Base-by-base conservation (phyloP, 169 alveolate species). In the Eimeria sp. region DNA sequence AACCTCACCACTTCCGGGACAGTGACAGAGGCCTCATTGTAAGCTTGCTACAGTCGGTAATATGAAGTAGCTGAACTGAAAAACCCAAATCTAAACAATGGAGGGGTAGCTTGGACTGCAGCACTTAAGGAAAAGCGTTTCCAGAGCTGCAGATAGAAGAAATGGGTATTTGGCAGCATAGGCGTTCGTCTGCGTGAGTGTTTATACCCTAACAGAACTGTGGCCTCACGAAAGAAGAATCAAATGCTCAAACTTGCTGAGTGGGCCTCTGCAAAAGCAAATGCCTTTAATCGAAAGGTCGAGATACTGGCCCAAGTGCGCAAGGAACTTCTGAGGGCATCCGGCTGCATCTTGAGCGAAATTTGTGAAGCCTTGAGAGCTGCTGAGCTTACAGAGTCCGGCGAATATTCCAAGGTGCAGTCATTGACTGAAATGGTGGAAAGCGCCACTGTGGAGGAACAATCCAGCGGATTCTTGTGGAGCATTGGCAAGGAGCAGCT, bases 401-500 rank as follows among this genome's bases (percentile, higher is more conserved):
- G 65, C 25, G 82, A 61, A 72, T 49, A 9, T n/a, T 13, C 25
- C 27, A 22, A 57, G 30, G 93, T 49, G 43, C 72, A 87, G 82
- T 18, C 83, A 22, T 45, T 87, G 61, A 18, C 54, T 22, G 25
- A 63, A 27, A 16, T 40, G 40, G 82, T 87, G 54, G 75, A 87
- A 30, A 45, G 61, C 13, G 93, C 93, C 27, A 57, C 54, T 22
- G 78, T 18, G 11, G 40, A 63, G 45, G 93, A 63, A 5, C 93
- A 63, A 20, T 61, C 75, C 82, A 63, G 43, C 43, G 93, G 61
- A 63, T 87, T 82, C 49, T 22, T 63, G 80, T 87, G 93, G 93
- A 87, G 43, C 78, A 40, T 87, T 51, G 40, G 61, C 93, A 87
- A 87, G 80, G 65, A 58, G 54, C 93, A 87, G 61, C 93, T 87